Evolutionary conservation across 1,139 yeast genomes (phyloP), one percentile per base, ranked within the genome.

Genomic region (Maudiozyma humilis): DNA sequence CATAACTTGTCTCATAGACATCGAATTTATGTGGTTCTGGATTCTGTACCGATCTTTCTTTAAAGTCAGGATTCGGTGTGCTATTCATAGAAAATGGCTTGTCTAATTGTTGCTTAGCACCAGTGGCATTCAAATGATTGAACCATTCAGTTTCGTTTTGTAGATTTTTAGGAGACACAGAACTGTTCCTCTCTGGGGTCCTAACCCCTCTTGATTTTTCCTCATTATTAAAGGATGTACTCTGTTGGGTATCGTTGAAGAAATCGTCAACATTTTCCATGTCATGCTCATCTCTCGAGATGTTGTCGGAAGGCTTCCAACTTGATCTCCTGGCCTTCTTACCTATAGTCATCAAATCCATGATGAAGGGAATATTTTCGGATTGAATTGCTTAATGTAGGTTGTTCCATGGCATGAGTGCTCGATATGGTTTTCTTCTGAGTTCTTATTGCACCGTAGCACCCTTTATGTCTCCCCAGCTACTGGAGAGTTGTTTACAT

Each of bases 201-300:
- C 10, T 10, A 23, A 6, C 6, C 6, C 10, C 27, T 6, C 8
- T 23, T 6, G 27, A 23, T 23, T 23, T 23, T 23, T 6, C 6
- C 4, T 16, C 3, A 23, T n/a, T 4, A 7, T 7, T 10, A 10
- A 6, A 6, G 8, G 10, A 6, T 10, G 27, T 10, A 13, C 41
- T 40, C 19, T 27, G 27, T 29, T 27, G 32, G 8, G 42, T 39
- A 19, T 74, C 78, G 33, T 72, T 71, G 53, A 84, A 85, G 64
- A 82, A 86, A 44, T 79, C 93, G 52, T 82, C 83, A 35, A 85
- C 64, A 54, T 80, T 84, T 56, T 86, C 95, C 81, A 86, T 76
- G 25, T 86, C 82, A 57, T 78, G 73, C 47, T 74, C 75, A 60
- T 84, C 91, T 51, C 76, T 73, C 32, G 67, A 64, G 36, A 82